Base-by-base conservation (phyloP, 2,329 filamentous ascomycete genomes). In the Ophiosphaerella narmari region DNA sequence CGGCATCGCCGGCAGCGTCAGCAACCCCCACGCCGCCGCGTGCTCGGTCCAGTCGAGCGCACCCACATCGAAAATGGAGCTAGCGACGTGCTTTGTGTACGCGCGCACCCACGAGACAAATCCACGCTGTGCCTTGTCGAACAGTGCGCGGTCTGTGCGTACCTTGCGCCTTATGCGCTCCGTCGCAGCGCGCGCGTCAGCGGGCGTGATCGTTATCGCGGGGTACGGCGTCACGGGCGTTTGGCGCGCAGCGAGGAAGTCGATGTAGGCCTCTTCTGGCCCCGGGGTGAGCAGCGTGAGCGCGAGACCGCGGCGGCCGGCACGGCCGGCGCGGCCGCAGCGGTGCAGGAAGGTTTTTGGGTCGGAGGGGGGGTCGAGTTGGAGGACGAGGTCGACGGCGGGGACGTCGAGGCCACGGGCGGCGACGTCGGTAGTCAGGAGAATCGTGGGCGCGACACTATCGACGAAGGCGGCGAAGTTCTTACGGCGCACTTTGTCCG, bases 61-160 rank as follows among this genome's bases (percentile, higher is more conserved):
- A 3, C 80, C 73, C 2, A 91, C 78, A 9, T 89, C 85, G 78
- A 99, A 99, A 60, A 99, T 97, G 65, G 91, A 95, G 52, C 85
- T 87, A 1, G 93, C 91, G 59, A 92, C 86, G 66, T 97, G 94
- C 65, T 94, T 95, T 68, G 85, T 89, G 75, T 97, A 97, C 60
- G 90, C 89, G 68, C 91, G 86, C 1, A 96, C 86, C 89, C 91
- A 97, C 67, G 89, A 93, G 18, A 97, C 93, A 63, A 99, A 97
- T 0, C 87, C 94, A 54, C 87, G 86, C 68, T 96, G 91, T 0
- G 89, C 91, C 66, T 96, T 94, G 71, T 97, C 91, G 70, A 94
- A 87, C 9, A 94, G 69, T 23, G 85, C 83, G 21, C 87, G 78
- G 68, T 90, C 88, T 34, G 76, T 72, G 24, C 77, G 75, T 11